These are phyloP conservation scores for Mycogone perniciosa DNA, from an alignment of 2,329 filamentous ascomycete species.

Conservation along the genomic window DNA sequence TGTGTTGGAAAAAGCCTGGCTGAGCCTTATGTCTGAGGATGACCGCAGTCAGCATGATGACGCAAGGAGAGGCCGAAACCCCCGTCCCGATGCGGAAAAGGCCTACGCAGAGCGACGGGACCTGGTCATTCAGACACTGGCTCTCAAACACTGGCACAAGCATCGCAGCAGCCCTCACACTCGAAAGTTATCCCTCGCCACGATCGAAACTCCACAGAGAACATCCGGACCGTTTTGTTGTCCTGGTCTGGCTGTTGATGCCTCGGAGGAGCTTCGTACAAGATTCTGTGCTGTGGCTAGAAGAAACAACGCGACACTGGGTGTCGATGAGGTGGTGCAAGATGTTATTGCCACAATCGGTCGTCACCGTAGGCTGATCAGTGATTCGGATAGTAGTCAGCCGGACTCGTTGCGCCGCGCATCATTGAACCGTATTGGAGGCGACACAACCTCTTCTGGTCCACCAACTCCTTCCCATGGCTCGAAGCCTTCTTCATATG, in stretches of 20 bases:
- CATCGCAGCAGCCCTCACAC: conserved; percentile 34
- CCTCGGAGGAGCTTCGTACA: conserved; percentile 39
- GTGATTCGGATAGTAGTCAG: conserved; percentile 1
- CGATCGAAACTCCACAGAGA: conserved; percentile 21
- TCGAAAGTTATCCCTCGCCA: conserved; percentile 25
- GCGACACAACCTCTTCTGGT: neutral
- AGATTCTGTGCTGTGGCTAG: conserved; percentile 46
- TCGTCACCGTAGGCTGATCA: conserved; percentile 9
- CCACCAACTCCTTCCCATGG: neutral
- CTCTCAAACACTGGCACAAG: conserved; percentile 40
- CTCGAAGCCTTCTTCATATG: neutral
- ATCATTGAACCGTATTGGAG: conserved; percentile 2
- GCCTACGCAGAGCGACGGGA: conserved; percentile 17
- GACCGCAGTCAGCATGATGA: conserved; percentile 43
- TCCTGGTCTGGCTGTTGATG: conserved; percentile 39
- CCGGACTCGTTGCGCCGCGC: conserved; percentile 4
- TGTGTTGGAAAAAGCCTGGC: conserved; percentile 73
- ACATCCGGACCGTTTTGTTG: conserved; percentile 39
- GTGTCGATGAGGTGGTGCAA: conserved; percentile 39
- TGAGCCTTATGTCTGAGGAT: conserved; percentile 47
- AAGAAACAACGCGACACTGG: conserved; percentile 32
- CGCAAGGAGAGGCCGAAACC: conserved; percentile 15
- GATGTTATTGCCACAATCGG: conserved; percentile 36
- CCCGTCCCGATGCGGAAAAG: conserved; percentile 30
- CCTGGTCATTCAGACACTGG: conserved; percentile 37